A percentile compares a stretch with the other conserved stretches of the same genome.
Conservation (phyloP, 2,329 filamentous ascomycete genomes). For the Westerdykella aurantiaca region DNA sequence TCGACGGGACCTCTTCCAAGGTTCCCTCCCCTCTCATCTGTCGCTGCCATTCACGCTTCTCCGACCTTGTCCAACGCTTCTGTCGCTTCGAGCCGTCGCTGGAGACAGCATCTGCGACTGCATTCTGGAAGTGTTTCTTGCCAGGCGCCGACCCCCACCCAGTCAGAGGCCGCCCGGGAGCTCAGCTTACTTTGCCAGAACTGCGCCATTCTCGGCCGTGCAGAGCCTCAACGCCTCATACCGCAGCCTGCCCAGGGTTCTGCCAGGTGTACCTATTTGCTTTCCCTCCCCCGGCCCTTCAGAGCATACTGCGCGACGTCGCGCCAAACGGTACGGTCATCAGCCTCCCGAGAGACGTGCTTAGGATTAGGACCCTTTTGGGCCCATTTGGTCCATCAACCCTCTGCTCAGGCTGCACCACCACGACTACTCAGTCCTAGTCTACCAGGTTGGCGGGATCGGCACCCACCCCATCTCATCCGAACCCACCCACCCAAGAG, state of each 20-base stretch:
- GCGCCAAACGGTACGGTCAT: constrained; percentile 28
- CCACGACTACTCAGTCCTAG: constrained; percentile 7
- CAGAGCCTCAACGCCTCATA: constrained; percentile 23
- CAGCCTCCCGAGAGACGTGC: constrained; percentile 25
- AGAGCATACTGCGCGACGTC: constrained; percentile 28
- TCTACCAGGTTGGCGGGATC: constrained; percentile 30
- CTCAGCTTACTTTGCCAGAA: constrained; percentile 26
- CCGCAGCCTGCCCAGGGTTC: constrained; percentile 16
- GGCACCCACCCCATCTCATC: constrained; percentile 30
- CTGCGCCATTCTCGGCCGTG: constrained; percentile 27
- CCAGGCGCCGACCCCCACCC: constrained; percentile 17
- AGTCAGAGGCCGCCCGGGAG: constrained; percentile 19
- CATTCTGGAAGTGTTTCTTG: constrained; percentile 19
- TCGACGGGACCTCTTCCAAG: constrained; percentile 23
- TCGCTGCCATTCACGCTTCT: background rate
- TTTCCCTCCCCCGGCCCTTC: constrained; percentile 18
- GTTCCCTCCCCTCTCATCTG: background rate
- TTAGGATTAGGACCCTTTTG: constrained; percentile 5
- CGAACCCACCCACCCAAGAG: constrained; percentile 16
- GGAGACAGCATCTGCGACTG: constrained; percentile 11
- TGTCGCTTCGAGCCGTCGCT: background rate
- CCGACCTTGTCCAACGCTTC: background rate
- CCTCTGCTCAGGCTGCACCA: constrained; percentile 6
- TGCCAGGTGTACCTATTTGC: constrained; percentile 12
- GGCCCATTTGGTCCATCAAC: constrained; percentile 10